These are phyloP conservation scores for Kwoniella sp. DNA, from an alignment of 768 basidiomycete species.

Conservation along the genomic window DNA sequence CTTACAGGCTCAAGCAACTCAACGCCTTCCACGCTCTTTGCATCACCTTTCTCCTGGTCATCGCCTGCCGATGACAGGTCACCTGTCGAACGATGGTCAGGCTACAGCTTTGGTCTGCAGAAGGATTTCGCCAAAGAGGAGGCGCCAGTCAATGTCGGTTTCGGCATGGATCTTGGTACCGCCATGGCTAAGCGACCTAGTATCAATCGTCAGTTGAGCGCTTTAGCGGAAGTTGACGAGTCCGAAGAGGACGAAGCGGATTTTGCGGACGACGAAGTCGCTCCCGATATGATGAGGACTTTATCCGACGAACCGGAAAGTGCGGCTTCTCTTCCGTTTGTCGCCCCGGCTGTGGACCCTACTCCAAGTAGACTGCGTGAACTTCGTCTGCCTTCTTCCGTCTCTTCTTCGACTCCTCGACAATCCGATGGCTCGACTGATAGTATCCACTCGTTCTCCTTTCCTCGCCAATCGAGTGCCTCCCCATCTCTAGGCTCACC, in stretches of 20 bases:
- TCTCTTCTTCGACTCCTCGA: constrained; percentile 21
- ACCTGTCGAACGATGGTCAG: constrained; percentile 31
- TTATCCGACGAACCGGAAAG: constrained; percentile 9
- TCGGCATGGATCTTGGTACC: constrained; percentile 19
- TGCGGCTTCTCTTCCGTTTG: neutral
- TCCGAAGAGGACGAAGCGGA: constrained; percentile 36
- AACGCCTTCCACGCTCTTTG: constrained; percentile 10
- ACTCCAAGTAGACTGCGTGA: constrained; percentile 26
- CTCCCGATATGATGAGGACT: constrained; percentile 7
- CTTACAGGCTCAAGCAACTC: constrained; percentile 17
- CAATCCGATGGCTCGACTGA: constrained; percentile 17
- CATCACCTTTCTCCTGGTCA: constrained; percentile 20
- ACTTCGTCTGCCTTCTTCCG: constrained; percentile 28
- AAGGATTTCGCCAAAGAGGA: constrained; percentile 33
- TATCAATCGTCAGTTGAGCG: constrained; percentile 32
- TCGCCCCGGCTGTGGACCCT: constrained; percentile 1
- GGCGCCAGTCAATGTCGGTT: neutral
- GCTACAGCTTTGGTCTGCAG: constrained; percentile 4
- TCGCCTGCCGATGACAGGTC: constrained; percentile 22
- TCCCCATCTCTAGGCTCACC: constrained; percentile 26
- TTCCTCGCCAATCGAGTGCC: constrained; percentile 4
- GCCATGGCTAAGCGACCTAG: constrained; percentile 32
- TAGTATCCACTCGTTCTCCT: constrained; percentile 19
- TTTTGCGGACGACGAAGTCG: constrained; percentile 8
- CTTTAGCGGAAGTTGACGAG: constrained; percentile 48